Evolutionary conservation across 2,329 filamentous ascomycete species (phyloP).

Genomic region (Pseudogymnoascus sp.): DNA sequence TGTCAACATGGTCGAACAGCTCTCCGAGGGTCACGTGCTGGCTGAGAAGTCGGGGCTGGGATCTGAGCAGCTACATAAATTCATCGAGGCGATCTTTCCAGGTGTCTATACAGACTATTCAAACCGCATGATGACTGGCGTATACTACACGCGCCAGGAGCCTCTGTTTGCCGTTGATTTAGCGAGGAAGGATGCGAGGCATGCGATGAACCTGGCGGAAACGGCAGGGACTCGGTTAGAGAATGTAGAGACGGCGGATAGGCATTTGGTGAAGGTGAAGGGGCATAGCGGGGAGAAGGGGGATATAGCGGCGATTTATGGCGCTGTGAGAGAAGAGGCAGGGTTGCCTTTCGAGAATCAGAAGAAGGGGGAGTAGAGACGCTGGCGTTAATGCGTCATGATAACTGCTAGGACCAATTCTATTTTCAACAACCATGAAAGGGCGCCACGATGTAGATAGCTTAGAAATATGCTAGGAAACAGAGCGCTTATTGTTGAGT

Average conservation of each 20-base stretch:
- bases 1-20: conserved; percentile 70
- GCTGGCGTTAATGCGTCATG: neutral
- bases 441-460: neutral
- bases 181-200: conserved; percentile 72
- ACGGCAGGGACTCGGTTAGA: conserved; percentile 54
- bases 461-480: neutral
- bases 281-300: conserved; percentile 62
- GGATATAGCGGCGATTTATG: conserved; percentile 79
- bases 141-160: conserved; percentile 68
- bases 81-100: conserved; percentile 67
- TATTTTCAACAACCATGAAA: neutral
- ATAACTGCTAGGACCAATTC: neutral
- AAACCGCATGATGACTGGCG: conserved; percentile 64
- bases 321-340: conserved; percentile 65
- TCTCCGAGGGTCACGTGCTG: conserved; percentile 70
- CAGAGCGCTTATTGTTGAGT: neutral
- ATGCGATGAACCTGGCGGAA: conserved; percentile 63
- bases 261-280: conserved; percentile 62
- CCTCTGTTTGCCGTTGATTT: conserved; percentile 80
- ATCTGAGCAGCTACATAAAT: conserved; percentile 59
- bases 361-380: conserved; percentile 2
- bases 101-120: conserved; percentile 71
- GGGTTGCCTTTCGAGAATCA: conserved; percentile 69
- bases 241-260: conserved; percentile 60
- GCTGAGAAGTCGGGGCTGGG: conserved; percentile 78